These are phyloP conservation scores for Acer campestre DNA, from an alignment of 345 rosid species.

Conservation along the genomic window DNA sequence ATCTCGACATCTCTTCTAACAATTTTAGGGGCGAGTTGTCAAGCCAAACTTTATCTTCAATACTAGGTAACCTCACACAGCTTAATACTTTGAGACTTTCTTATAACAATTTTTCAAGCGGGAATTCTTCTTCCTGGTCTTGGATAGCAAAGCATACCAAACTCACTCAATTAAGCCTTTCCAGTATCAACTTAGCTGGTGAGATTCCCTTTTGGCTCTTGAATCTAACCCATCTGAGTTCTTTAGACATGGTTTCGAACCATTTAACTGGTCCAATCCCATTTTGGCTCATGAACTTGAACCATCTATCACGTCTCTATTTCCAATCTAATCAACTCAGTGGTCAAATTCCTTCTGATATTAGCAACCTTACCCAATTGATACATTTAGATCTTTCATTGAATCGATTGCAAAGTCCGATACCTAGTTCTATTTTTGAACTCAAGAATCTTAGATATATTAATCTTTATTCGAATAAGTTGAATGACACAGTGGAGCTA, in stretches of 20 bases:
- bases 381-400: accelerated
- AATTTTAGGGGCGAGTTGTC: no score
- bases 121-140: neutral
- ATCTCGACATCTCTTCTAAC: no score
- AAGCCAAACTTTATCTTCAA: no score
- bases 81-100: neutral
- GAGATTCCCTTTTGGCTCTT: no score
- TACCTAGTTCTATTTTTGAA: no score
- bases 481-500: conserved; percentile 17
- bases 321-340: no score
- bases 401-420: no score
- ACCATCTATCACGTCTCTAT: no score
- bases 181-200: no score
- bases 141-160: neutral
- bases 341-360: no score
- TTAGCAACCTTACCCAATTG: no score
- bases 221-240: neutral
- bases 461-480: neutral
- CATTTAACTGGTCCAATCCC: neutral
- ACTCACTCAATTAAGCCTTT: neutral
- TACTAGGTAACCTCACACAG: no score
- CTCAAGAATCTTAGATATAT: neutral
- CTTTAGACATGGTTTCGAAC: neutral
- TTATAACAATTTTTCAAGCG: neutral
- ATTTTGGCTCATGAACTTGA: conserved; percentile 6